A percentile compares a stretch with the other conserved stretches of the same genome.
Evolutionary conservation across 768 basidiomycete genomes (phyloP).

Genomic region (Ephemerocybe angulata): DNA sequence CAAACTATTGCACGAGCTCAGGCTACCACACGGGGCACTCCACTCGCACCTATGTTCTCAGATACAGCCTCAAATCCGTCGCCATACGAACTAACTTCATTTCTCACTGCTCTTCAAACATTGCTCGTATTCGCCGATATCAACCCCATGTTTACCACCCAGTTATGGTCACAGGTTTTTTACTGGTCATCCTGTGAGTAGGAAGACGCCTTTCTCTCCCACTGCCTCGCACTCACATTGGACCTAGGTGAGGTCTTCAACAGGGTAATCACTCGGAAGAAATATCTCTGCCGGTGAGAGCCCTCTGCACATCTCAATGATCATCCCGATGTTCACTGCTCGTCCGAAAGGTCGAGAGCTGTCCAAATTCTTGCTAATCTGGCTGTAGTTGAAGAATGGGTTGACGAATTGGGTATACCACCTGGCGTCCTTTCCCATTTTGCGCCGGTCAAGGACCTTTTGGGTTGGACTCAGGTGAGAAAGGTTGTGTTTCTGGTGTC

Average conservation of each 20-base stretch:
- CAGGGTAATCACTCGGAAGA: slow-evolving; percentile 84
- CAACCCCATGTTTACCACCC: slow-evolving; percentile 83
- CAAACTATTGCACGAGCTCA: slow-evolving; percentile 59
- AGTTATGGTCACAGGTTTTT: slow-evolving; percentile 96
- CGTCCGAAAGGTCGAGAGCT: slow-evolving; percentile 64
- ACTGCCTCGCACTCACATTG: background rate
- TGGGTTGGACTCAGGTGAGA: slow-evolving; percentile 80
- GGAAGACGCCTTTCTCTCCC: too few species aligned
- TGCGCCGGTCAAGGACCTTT: slow-evolving; percentile 75
- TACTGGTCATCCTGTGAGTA: slow-evolving; percentile 95
- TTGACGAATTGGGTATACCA: slow-evolving; percentile 76
- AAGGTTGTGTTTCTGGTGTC: background rate
- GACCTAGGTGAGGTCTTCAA: slow-evolving; percentile 78
- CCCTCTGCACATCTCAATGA: background rate
- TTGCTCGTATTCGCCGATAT: slow-evolving; percentile 82
- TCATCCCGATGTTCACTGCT: background rate
- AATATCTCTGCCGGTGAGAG: slow-evolving; percentile 81
- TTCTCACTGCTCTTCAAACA: slow-evolving; percentile 82
- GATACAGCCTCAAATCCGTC: slow-evolving; percentile 42
- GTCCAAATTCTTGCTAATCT: slow-evolving; percentile 89
- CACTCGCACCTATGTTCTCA: slow-evolving; percentile 48
- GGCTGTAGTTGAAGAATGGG: slow-evolving; percentile 86
- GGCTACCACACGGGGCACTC: slow-evolving; percentile 39
- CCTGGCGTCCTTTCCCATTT: slow-evolving; percentile 77
- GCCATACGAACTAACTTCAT: slow-evolving; percentile 60